Conservation (phyloP, 768 basidiomycete species). For the Boletus tomentosulus region DNA sequence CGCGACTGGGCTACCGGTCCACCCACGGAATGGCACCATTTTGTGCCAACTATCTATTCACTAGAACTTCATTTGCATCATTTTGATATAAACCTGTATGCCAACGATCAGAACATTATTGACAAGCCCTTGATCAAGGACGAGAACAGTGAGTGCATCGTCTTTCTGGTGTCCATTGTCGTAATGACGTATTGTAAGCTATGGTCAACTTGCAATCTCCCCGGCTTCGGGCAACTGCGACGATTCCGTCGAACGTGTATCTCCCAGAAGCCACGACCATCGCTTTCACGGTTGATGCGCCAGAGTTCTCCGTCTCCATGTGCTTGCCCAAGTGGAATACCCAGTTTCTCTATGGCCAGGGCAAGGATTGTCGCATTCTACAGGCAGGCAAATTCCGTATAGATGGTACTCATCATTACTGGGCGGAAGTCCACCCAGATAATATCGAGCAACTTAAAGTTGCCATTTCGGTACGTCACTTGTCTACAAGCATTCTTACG, state of each 20-base stretch:
- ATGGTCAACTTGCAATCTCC: constrained; percentile 64
- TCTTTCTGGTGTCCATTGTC: not conserved
- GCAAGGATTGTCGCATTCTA: constrained; percentile 58
- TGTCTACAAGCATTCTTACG: not conserved
- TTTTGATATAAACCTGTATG: constrained; percentile 74
- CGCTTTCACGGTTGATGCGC: constrained; percentile 57
- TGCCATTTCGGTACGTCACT: constrained; percentile 47
- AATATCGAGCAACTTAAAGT: constrained; percentile 77
- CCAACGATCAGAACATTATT: constrained; percentile 96
- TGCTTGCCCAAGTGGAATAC: constrained; percentile 90
- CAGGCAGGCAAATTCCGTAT: constrained; percentile 53
- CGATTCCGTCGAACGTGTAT: constrained; percentile 68
- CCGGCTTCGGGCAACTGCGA: constrained; percentile 44
- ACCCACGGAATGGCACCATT: constrained; percentile 73
- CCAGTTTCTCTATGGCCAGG: constrained; percentile 61
- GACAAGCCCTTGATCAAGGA: constrained; percentile 77
- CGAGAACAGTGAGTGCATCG: constrained; percentile 66
- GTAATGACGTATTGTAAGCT: constrained; percentile 41
- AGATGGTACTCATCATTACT: constrained; percentile 72
- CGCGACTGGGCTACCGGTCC: constrained; percentile 90
- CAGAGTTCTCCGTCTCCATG: constrained; percentile 55
- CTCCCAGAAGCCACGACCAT: constrained; percentile 66
- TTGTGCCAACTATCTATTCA: constrained; percentile 77
- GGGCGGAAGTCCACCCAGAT: constrained; percentile 58
- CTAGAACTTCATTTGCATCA: constrained; percentile 70